Evolutionary conservation across 371 early-diverging fungal species (phyloP).

Genomic region (Chytridium lagenaria): DNA sequence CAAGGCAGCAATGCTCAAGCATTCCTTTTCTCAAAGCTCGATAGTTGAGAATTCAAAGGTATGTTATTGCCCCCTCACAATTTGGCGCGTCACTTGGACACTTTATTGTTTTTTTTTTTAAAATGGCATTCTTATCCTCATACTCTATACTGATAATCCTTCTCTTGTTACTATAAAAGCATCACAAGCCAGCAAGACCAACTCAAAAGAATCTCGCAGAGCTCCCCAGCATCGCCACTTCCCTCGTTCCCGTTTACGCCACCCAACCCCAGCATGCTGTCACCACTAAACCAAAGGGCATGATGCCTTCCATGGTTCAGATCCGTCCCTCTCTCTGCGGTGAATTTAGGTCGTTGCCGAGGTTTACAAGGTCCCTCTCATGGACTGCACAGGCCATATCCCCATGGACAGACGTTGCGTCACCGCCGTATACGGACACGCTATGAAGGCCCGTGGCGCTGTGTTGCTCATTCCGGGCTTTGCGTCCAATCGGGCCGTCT

Average conservation of each 20-base stretch:
- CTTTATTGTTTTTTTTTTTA: neutral
- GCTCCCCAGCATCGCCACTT: conserved; percentile 14
- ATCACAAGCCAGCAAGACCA: neutral
- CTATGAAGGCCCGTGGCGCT: conserved; percentile 39
- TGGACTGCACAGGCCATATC: conserved; percentile 27
- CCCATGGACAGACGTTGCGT: conserved; percentile 48
- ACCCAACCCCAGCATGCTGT: neutral
- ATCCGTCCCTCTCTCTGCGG: conserved; percentile 31
- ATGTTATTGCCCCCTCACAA: neutral
- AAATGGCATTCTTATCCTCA: too few species aligned
- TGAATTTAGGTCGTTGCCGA: conserved; percentile 34
- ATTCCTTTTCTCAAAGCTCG: conserved; percentile 5
- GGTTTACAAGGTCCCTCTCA: conserved; percentile 26
- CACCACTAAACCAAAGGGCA: neutral
- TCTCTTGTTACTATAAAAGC: neutral
- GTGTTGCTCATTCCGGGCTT: conserved; percentile 50
- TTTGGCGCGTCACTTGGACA: too few species aligned
- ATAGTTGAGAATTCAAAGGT: neutral
- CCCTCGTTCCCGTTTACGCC: neutral
- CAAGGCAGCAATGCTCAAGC: conserved; percentile 2
- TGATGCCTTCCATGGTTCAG: conserved; percentile 13
- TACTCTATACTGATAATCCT: neutral
- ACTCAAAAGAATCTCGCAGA: neutral
- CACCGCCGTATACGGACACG: conserved; percentile 31
- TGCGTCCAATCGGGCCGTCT: conserved; percentile 45